Evolutionary conservation across 192 early-diverging fungal species (phyloP).

Genomic region (Mortierella hygrophila): DNA sequence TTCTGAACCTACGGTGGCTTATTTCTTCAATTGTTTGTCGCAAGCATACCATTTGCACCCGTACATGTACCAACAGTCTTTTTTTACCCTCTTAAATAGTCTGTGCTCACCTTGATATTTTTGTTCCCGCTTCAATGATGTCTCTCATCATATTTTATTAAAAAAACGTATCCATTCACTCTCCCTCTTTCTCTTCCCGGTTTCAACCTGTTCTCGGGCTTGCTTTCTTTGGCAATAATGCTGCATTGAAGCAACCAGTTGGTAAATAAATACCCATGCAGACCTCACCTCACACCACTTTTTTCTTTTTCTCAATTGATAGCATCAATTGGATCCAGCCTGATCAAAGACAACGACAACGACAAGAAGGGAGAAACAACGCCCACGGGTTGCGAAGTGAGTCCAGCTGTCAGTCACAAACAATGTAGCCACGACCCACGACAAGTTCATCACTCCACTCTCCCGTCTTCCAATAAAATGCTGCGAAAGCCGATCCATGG

Average conservation of each 20-base stretch:
- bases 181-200: background rate
- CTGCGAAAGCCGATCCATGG: background rate
- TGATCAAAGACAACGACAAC: background rate
- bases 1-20: background rate
- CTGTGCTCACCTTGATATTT: conserved; percentile 3
- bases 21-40: background rate
- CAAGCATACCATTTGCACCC: background rate
- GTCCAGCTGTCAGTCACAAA: too few relatives aligned
- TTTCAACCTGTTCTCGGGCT: conserved; percentile 7
- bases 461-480: background rate
- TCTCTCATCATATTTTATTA: background rate
- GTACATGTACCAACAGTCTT: background rate
- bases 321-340: background rate
- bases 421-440: too few relatives aligned
- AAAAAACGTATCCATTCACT: background rate
- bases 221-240: conserved; percentile 4
- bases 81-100: background rate
- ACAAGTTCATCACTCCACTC: background rate
- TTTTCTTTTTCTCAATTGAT: background rate
- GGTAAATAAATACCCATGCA: background rate
- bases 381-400: background rate
- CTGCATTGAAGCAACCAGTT: background rate
- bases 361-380: background rate
- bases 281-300: background rate
- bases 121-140: background rate